Conservation (phyloP, 495 filamentous ascomycete genomes). For the Tuber calosporum region DNA sequence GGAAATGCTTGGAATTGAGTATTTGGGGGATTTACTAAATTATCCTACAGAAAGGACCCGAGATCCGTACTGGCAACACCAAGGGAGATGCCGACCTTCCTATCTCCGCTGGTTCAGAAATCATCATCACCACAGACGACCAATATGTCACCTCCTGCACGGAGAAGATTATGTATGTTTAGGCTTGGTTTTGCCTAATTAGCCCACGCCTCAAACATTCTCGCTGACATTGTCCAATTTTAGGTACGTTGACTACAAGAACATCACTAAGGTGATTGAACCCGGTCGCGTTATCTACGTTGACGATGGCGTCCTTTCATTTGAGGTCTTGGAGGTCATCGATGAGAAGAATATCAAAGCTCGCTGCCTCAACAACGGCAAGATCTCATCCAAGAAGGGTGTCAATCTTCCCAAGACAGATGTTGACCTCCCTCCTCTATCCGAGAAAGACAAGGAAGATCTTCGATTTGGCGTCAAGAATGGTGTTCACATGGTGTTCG, state of each 20-base stretch:
- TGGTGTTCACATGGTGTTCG: constrained; percentile 97
- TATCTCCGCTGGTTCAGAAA: constrained; percentile 68
- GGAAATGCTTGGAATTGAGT: not conserved
- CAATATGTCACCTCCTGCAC: constrained; percentile 76
- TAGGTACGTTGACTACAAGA: constrained; percentile 98
- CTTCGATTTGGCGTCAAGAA: constrained; percentile 94
- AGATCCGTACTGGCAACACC: constrained; percentile 96
- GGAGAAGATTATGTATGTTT: constrained; percentile 81
- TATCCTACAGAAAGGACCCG: constrained; percentile 70
- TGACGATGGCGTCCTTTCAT: constrained; percentile 93
- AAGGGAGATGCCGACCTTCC: constrained; percentile 74
- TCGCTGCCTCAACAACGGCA: constrained; percentile 88
- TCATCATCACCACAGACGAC: constrained; percentile 98
- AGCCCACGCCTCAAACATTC: not conserved
- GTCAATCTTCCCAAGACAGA: constrained; percentile 98
- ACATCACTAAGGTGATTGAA: constrained; percentile 96
- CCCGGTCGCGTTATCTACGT: constrained; percentile 95
- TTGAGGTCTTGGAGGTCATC: constrained; percentile 79
- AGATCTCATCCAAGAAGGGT: constrained; percentile 95
- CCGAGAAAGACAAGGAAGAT: constrained; percentile 95
- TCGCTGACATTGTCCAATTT: constrained; percentile 12
- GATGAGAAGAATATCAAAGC: constrained; percentile 80
- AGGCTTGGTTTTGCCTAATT: not conserved
- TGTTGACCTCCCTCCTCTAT: constrained; percentile 93
- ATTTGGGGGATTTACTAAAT: constrained; percentile 8